phyloP scores from a whole-genome alignment of 2,329 filamentous ascomycete genomes.

The Alternaria triticina region DNA sequence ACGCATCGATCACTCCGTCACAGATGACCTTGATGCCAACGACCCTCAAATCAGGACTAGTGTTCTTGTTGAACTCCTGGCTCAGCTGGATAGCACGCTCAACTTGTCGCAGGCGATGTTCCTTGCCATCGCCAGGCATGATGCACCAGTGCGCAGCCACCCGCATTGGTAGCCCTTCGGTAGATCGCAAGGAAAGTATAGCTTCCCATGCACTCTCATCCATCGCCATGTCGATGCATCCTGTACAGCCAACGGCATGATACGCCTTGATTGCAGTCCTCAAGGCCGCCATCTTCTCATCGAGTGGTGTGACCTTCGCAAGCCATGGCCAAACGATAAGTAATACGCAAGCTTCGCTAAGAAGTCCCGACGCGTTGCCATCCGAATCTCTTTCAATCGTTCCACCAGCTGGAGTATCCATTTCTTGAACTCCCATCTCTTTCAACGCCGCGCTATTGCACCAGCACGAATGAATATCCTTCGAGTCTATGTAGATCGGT shows the following conservation, averaged over 20 bases:
- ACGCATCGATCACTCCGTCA: constrained; percentile 70
- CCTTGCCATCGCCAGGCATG: constrained; percentile 53
- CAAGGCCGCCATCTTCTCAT: constrained; percentile 57
- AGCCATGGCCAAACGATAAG: constrained; percentile 63
- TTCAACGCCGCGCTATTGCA: constrained; percentile 59
- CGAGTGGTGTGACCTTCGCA: constrained; percentile 55
- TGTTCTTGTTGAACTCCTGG: constrained; percentile 52
- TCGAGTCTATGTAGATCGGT: constrained; percentile 63
- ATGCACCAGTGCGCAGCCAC: constrained; percentile 66
- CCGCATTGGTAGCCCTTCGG: constrained; percentile 52
- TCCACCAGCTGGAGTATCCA: constrained; percentile 59
- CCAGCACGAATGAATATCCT: constrained; percentile 65
- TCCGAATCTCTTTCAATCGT: constrained; percentile 57
- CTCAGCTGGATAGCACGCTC: constrained; percentile 59
- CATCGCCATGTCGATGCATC: constrained; percentile 66
- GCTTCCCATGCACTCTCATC: constrained; percentile 63
- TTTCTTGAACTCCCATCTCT: constrained; percentile 57
- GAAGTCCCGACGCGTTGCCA: constrained; percentile 58
- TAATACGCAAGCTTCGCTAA: constrained; percentile 62
- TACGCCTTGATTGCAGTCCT: constrained; percentile 58
- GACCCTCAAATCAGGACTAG: constrained; percentile 58
- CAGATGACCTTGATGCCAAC: constrained; percentile 70
- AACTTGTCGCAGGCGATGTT: constrained; percentile 57
- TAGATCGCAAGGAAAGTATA: constrained; percentile 50
- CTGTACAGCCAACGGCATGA: constrained; percentile 60